Percentiles rank a stretch among this genome's conserved stretches.
phyloP scores from a whole-genome alignment of 768 basidiomycete genomes.

The Xerocomus potaroensis region DNA sequence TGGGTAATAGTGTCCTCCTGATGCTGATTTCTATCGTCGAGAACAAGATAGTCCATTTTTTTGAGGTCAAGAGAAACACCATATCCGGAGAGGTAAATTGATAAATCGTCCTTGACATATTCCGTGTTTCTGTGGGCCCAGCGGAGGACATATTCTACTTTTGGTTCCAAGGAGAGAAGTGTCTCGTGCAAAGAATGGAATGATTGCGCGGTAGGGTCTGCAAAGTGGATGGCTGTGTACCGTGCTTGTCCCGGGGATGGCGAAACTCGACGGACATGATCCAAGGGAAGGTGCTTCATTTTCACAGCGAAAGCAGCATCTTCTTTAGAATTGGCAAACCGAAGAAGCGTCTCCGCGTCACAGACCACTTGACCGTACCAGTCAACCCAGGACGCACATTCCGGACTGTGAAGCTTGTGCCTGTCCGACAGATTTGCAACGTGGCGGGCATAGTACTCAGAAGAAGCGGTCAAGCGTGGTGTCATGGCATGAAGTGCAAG shows the following conservation, averaged over 20 bases:
- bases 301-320: constrained; percentile 25
- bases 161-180: constrained; percentile 47
- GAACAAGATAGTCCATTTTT: constrained; percentile 93
- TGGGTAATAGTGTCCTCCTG: neutral
- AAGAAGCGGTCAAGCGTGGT: constrained; percentile 82
- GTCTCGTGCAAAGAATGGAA: constrained; percentile 69
- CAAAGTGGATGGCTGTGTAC: constrained; percentile 77
- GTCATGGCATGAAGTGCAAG: constrained; percentile 74
- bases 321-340: constrained; percentile 48
- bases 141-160: constrained; percentile 72
- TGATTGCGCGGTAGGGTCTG: constrained; percentile 55
- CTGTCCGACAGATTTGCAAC: constrained; percentile 22
- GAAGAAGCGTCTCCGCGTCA: constrained; percentile 54
- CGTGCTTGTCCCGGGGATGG: constrained; percentile 43
- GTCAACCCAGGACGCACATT: constrained; percentile 75
- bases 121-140: constrained; percentile 21
- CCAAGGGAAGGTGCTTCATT: constrained; percentile 60
- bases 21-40: constrained; percentile 70
- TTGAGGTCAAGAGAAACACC: constrained; percentile 92
- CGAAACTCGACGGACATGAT: constrained; percentile 64
- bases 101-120: constrained; percentile 35
- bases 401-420: constrained; percentile 23
- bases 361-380: constrained; percentile 79
- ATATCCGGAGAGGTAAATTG: constrained; percentile 72
- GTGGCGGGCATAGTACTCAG: constrained; percentile 57